A percentile compares a stretch with the other conserved stretches of the same genome.
These are phyloP conservation scores for Meyerozyma guilliermondii DNA, from an alignment of 1,139 yeast species.

Conservation along the genomic window DNA sequence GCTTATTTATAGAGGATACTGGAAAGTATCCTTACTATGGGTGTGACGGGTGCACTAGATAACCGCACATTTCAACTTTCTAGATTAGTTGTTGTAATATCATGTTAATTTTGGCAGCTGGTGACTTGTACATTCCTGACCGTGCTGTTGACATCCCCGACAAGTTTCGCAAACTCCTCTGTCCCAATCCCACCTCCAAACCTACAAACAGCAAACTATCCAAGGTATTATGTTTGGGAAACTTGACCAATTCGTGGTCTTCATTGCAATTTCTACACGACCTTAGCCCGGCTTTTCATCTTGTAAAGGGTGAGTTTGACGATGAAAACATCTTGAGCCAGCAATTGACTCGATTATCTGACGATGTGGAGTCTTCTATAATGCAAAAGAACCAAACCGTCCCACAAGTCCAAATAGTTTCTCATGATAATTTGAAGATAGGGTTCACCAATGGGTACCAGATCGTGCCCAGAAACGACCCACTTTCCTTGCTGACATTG, in stretches of 20 bases:
- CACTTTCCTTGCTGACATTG: slow-evolving; percentile 71
- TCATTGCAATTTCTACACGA: slow-evolving; percentile 61
- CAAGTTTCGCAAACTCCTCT: slow-evolving; percentile 65
- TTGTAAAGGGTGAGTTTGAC: slow-evolving; percentile 79
- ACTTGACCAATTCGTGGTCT: slow-evolving; percentile 64
- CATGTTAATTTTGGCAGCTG: slow-evolving; percentile 86
- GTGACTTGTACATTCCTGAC: slow-evolving; percentile 88
- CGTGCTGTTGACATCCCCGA: slow-evolving; percentile 58
- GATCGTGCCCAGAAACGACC: slow-evolving; percentile 81
- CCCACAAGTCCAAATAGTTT: slow-evolving; percentile 63
- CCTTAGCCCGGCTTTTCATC: slow-evolving; percentile 66
- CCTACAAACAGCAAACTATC: slow-evolving; percentile 64
- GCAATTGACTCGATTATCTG: slow-evolving; percentile 22
- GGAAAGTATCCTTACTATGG: not conserved
- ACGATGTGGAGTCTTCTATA: slow-evolving; percentile 8
- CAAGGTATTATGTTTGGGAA: slow-evolving; percentile 83
- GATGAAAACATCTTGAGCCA: slow-evolving; percentile 28
- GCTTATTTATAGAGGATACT: not conserved
- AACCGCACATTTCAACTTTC: not conserved
- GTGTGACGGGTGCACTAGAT: not conserved
- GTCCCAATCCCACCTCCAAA: slow-evolving; percentile 41
- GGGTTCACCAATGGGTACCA: slow-evolving; percentile 87
- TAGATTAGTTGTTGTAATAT: not conserved
- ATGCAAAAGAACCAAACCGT: slow-evolving; percentile 21
- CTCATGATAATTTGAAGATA: slow-evolving; percentile 66